Percentiles rank a stretch among this genome's conserved stretches.
Evolutionary conservation across 495 filamentous ascomycete genomes (phyloP).

Genomic region (Aspergillus sclerotiicarbonarius): DNA sequence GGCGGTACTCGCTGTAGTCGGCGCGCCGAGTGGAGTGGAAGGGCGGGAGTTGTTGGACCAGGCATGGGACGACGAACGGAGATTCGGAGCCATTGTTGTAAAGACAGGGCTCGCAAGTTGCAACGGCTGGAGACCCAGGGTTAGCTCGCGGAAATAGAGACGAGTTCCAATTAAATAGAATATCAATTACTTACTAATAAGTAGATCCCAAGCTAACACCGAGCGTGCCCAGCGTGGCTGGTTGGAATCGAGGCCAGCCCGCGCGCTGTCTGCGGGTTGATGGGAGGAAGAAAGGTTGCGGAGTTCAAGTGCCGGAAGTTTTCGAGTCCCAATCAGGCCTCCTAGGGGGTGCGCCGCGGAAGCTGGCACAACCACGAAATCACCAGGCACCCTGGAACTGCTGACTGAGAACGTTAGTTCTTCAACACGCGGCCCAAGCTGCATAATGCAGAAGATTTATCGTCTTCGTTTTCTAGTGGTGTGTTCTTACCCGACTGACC

Average conservation of each 20-base stretch:
- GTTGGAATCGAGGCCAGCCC: constrained; percentile 35
- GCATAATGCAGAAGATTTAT: background rate
- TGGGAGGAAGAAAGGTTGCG: constrained; percentile 29
- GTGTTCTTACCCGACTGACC: constrained; percentile 5
- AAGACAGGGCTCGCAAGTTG: constrained; percentile 21
- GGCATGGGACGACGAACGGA: constrained; percentile 33
- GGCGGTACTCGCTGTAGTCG: constrained; percentile 13
- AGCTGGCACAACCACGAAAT: constrained; percentile 19
- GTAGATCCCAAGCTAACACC: constrained; percentile 24
- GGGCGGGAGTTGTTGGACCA: constrained; percentile 29
- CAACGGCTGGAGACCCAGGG: constrained; percentile 15
- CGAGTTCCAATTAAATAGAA: background rate
- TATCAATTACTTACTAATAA: constrained; percentile 20
- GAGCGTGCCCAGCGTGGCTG: constrained; percentile 32
- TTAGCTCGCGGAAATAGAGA: constrained; percentile 14
- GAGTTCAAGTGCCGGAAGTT: constrained; percentile 26
- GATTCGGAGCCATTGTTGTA: constrained; percentile 31
- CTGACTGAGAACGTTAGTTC: background rate
- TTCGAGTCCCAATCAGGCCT: constrained; percentile 30
- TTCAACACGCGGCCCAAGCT: background rate
- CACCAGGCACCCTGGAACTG: constrained; percentile 5
- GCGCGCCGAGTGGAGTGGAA: constrained; percentile 24
- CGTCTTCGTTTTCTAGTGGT: background rate
- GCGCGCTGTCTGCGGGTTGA: constrained; percentile 32
- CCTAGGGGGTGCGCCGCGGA: constrained; percentile 23